A percentile compares a stretch with the other conserved stretches of the same genome.
These are phyloP conservation scores for Magnolia sinica DNA, from an alignment of 164 flowering plant genomes.

Conservation along the genomic window DNA sequence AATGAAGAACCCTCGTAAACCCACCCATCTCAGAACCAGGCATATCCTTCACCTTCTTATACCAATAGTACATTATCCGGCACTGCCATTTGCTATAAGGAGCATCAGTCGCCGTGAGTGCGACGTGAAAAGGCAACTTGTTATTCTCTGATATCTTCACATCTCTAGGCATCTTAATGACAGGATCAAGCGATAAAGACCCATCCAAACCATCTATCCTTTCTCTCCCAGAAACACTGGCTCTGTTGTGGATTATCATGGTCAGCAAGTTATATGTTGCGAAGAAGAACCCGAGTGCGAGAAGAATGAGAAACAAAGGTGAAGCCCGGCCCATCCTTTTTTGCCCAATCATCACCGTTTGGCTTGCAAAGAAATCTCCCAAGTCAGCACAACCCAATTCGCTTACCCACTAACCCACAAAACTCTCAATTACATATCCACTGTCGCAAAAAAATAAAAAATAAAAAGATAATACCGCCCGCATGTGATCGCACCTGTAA, in stretches of 20 bases:
- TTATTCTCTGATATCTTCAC: slow-evolving; percentile 23
- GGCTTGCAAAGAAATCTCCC: not conserved
- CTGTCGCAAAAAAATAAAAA: too few species aligned
- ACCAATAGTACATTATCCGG: slow-evolving; percentile 95
- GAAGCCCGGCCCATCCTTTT: slow-evolving; percentile 41
- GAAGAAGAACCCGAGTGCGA: slow-evolving; percentile 53
- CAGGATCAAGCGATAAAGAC: slow-evolving; percentile 37
- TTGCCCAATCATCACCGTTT: slow-evolving; percentile 2
- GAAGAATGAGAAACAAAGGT: slow-evolving; percentile 36
- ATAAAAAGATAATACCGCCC: not conserved
- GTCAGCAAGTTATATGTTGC: slow-evolving; percentile 59
- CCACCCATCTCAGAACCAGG: slow-evolving; percentile 93
- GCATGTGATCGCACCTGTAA: not conserved
- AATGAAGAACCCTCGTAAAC: slow-evolving; percentile 81
- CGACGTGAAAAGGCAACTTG: slow-evolving; percentile 59
- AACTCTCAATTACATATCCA: not conserved
- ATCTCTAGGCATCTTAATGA: slow-evolving; percentile 54
- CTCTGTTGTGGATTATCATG: slow-evolving; percentile 38
- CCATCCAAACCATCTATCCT: slow-evolving; percentile 19
- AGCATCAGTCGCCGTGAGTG: slow-evolving; percentile 80
- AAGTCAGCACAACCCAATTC: not conserved
- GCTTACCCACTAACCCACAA: not conserved
- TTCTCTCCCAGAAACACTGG: slow-evolving; percentile 10
- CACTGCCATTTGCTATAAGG: slow-evolving; percentile 90
- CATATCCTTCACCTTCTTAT: slow-evolving; percentile 56